Evolutionary conservation across 352 stramenopile species (phyloP).

Genomic region (Pythium brachiatum): DNA sequence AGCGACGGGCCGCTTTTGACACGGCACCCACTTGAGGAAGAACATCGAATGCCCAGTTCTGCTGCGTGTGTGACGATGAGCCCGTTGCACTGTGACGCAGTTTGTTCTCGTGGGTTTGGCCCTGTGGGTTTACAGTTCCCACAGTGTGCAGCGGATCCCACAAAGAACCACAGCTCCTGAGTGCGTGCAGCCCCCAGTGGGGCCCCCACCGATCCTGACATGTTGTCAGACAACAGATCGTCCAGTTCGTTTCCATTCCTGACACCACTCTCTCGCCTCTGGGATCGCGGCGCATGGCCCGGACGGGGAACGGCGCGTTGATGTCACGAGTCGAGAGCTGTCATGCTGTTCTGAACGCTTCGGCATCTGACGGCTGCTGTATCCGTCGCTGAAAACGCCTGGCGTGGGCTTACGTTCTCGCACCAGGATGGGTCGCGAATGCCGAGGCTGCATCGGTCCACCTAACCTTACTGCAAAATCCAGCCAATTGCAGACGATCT

Average conservation of each 20-base stretch:
- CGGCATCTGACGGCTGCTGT: background rate
- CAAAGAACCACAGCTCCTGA: too few relatives aligned
- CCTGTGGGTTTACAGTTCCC: too few relatives aligned
- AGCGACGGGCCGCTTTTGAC: background rate
- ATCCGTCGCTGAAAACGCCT: background rate
- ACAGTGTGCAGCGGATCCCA: too few relatives aligned
- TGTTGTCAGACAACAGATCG: too few relatives aligned
- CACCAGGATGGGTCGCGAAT: background rate
- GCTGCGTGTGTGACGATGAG: too few relatives aligned
- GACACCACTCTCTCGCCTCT: background rate
- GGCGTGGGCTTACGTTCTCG: too few relatives aligned
- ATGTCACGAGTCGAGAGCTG: background rate
- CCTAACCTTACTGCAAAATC: too few relatives aligned
- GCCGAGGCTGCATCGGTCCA: background rate
- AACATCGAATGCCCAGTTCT: too few relatives aligned
- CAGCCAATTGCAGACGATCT: too few relatives aligned
- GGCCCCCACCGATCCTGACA: background rate
- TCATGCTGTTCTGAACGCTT: background rate
- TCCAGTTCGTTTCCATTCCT: conserved; percentile 13
- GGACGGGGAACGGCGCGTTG: background rate
- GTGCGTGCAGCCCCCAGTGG: too few relatives aligned
- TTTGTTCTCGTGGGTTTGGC: too few relatives aligned
- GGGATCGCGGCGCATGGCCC: background rate
- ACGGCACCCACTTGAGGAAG: background rate
- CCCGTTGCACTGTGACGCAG: too few relatives aligned